Evolutionary conservation across 192 early-diverging fungal genomes (phyloP).

Genomic region (Coemansia sp.): DNA sequence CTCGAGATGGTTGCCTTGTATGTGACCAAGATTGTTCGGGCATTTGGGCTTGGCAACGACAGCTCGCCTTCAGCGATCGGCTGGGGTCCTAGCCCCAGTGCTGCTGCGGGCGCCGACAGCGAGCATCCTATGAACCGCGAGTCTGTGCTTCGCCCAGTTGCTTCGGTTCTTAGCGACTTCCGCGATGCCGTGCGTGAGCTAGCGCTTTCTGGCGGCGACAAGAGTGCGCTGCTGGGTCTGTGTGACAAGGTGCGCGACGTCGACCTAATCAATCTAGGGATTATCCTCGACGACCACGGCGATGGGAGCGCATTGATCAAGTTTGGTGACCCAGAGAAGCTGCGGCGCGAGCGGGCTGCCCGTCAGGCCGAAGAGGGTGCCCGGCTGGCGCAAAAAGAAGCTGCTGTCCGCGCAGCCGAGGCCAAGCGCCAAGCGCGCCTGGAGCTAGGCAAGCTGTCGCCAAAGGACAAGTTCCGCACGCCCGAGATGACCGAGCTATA

Average conservation of each 20-base stretch:
- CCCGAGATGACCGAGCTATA: constrained; percentile 59
- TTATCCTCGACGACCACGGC: constrained; percentile 92
- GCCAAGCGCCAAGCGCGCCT: constrained; percentile 66
- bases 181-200: constrained; percentile 82
- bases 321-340: constrained; percentile 72
- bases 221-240: constrained; percentile 65
- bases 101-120: constrained; percentile 21
- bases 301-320: constrained; percentile 92
- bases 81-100: constrained; percentile 37
- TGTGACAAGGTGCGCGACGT: constrained; percentile 88
- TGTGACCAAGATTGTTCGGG: constrained; percentile 75
- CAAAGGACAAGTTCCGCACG: constrained; percentile 77
- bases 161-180: constrained; percentile 78
- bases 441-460: constrained; percentile 73
- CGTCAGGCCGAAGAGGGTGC: constrained; percentile 64
- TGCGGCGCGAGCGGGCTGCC: constrained; percentile 62
- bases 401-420: constrained; percentile 58
- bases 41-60: constrained; percentile 72
- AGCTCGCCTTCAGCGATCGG: constrained; percentile 68
- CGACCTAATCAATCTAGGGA: constrained; percentile 82
- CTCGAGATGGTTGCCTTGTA: constrained; percentile 78
- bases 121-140: constrained; percentile 43
- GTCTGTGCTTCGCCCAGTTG: constrained; percentile 73
- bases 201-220: constrained; percentile 54
- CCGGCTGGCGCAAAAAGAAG: constrained; percentile 62